Evolutionary conservation across 345 rosid species (phyloP).

Genomic region (Eutrema yunnanense): DNA sequence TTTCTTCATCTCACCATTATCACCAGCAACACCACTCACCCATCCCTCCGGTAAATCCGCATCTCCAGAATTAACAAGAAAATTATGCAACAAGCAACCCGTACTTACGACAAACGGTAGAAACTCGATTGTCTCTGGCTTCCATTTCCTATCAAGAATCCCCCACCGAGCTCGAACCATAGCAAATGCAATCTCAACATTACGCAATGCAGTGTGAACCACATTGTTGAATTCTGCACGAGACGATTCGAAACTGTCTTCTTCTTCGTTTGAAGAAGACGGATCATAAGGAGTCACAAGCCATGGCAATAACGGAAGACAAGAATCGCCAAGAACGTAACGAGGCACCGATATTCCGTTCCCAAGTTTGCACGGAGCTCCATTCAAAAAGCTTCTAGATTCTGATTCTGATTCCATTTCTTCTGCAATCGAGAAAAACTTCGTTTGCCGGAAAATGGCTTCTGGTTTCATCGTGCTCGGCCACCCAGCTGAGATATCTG

Average conservation of each 20-base stretch:
- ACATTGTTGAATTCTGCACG: conserved; percentile 49
- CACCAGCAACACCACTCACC: conserved; percentile 2
- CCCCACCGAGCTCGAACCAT: conserved; percentile 56
- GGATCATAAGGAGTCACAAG: conserved; percentile 55
- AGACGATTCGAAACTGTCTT: conserved; percentile 36
- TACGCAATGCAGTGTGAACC: conserved; percentile 40
- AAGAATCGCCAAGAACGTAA: conserved; percentile 56
- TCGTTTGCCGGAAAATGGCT: conserved; percentile 43
- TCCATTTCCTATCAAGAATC: conserved; percentile 58
- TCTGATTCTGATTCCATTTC: conserved; percentile 11
- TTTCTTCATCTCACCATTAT: neutral
- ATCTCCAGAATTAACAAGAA: conserved; percentile 51
- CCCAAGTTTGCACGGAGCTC: conserved; percentile 34
- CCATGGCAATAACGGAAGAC: conserved; percentile 72
- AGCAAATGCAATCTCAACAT: conserved; percentile 39
- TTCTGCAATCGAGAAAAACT: conserved; percentile 34
- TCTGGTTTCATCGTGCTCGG: conserved; percentile 45
- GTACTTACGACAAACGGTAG: conserved; percentile 59
- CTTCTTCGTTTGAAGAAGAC: conserved; percentile 34
- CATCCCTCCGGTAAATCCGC: conserved; percentile 29
- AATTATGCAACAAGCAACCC: conserved; percentile 67
- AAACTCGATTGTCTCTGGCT: conserved; percentile 50
- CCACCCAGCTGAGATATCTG: conserved; percentile 87
- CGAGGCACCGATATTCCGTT: conserved; percentile 49
- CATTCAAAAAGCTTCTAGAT: conserved; percentile 41